Conservation (phyloP, 2,329 filamentous ascomycete species). For the Colletotrichum sp. region DNA sequence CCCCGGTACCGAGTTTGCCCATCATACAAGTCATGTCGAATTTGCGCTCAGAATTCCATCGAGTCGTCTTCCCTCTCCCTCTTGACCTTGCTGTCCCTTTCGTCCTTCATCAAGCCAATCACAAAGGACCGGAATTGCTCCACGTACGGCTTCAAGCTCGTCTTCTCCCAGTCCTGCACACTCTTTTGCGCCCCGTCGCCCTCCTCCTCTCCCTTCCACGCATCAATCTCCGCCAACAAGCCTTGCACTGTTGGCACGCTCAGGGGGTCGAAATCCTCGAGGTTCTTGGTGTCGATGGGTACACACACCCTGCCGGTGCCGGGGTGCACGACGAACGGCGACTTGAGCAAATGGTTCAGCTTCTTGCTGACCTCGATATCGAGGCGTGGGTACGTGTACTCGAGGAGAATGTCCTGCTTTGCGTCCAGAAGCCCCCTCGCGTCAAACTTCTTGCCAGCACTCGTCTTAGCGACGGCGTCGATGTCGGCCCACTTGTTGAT, state of each 20-base stretch:
- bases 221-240: conserved; percentile 84
- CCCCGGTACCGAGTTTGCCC: neutral
- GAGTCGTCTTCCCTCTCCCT: conserved; percentile 57
- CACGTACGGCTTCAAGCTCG: conserved; percentile 88
- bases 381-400: conserved; percentile 96
- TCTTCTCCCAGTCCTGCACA: conserved; percentile 94
- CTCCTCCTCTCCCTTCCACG: conserved; percentile 64
- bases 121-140: conserved; percentile 90
- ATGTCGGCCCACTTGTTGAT: conserved; percentile 93
- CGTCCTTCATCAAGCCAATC: conserved; percentile 77
- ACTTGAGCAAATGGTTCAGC: conserved; percentile 96
- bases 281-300: conserved; percentile 77
- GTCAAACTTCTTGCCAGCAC: conserved; percentile 75
- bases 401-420: conserved; percentile 94
- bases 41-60: conserved; percentile 56
- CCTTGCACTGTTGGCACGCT: conserved; percentile 87
- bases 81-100: conserved; percentile 61
- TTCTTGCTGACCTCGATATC: conserved; percentile 98
- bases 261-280: conserved; percentile 87
- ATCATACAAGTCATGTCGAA: conserved; percentile 19
- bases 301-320: conserved; percentile 95
- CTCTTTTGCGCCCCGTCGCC: conserved; percentile 37
- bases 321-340: conserved; percentile 94
- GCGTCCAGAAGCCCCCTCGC: conserved; percentile 78
- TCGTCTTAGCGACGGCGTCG: conserved; percentile 80